phyloP scores from a whole-genome alignment of 345 rosid species.

The Balakata baccata region DNA sequence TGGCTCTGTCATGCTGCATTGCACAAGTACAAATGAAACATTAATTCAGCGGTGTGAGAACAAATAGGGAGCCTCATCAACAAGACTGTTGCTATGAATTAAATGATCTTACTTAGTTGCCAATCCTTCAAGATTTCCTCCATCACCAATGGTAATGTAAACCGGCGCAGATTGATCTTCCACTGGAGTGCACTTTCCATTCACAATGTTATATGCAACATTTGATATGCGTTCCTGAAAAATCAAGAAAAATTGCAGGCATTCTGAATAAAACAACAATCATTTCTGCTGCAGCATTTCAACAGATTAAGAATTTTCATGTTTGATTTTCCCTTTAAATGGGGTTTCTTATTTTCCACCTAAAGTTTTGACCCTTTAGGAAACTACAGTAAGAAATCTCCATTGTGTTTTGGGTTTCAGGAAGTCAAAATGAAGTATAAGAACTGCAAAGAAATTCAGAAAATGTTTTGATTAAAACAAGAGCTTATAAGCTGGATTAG shows the following conservation, averaged over 20 bases:
- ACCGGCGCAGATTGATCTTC: slow-evolving; percentile 70
- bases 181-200: slow-evolving; percentile 55
- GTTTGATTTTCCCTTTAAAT: not conserved
- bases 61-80: not conserved
- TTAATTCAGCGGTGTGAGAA: not conserved
- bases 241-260: not conserved
- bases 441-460: not conserved
- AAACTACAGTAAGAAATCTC: not conserved
- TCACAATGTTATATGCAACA: slow-evolving; percentile 59
- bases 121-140: slow-evolving; percentile 85
- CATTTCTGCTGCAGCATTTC: not conserved
- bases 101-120: slow-evolving; percentile 55
- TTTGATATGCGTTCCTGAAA: slow-evolving; percentile 82
- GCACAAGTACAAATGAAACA: not conserved
- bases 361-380: no score
- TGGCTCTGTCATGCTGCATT: slow-evolving; percentile 76
- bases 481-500: not conserved
- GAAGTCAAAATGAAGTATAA: not conserved
- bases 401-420: not conserved
- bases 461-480: not conserved
- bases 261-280: no score
- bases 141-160: slow-evolving; percentile 81
- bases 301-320: not conserved
- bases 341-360: no score
- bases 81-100: not conserved